Base-by-base conservation (phyloP, 352 stramenopile genomes). In the Peronospora farinosa region DNA sequence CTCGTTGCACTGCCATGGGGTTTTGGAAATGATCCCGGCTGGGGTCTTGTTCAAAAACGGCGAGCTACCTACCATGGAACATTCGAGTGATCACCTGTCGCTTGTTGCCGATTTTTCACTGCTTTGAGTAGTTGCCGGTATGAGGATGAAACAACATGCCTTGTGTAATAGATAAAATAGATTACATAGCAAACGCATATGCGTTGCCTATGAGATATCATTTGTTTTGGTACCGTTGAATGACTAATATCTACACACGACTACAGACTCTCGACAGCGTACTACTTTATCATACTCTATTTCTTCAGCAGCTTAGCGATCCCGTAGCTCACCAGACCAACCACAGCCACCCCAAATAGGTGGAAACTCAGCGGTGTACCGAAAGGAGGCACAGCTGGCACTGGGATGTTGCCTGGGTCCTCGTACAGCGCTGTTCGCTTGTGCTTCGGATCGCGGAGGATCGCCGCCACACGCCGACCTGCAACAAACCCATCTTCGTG, bases 401-500 rank as follows among this genome's bases (percentile, higher is more conserved):
- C 65, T 11, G 79, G 58, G 32, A 92, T 76, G 63, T 92, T 92
- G 58, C 70, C 82, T 9, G 79, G 79, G 71, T 92, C 82, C 37
- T 92, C 76, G 64, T 92, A 92, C 57, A 92, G 57, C 30, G 53
- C 44, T 31, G 80, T 88, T 57, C 71, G 73, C 38, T 58, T 74
- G 65, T 88, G 69, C 65, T 84, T 86, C 40, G 74, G 59, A 55
- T 93, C 74, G 51, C 82, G 80, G 39, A 91, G 60, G 32, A 93
- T 93, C 33, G 74, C 72, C 16, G 82, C 82, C 7, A 75, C 82
- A 19, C 82, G 78, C 33, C 82, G 79, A 16, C 82, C 82, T n/a
- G 82, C 75, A 7, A 93, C 82, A 47, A 93, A 93, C 16, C 82
- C 82, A 45, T 93, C 82, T 56, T 93, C 82, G 57, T 93, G 82